Base-by-base conservation (phyloP, 805 yeast species). In the Ogataea neopini region DNA sequence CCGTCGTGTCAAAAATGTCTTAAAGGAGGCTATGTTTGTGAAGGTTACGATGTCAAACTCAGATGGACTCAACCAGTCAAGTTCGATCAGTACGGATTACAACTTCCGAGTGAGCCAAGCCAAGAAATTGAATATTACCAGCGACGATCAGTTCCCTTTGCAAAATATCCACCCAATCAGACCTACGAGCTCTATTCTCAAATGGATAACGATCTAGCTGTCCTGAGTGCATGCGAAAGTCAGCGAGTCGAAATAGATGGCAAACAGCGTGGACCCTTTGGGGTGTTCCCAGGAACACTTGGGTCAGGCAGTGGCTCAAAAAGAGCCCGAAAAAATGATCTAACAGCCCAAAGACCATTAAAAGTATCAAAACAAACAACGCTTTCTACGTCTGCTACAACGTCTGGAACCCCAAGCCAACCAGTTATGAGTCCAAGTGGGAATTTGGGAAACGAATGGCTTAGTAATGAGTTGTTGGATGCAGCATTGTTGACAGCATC, bases 31-130 rank as follows among this genome's bases (percentile, higher is more conserved):
- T 62, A 86, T 22, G 69, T 72, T 3, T 90, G 97, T 60, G 88
- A 84, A 23, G 97, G 96, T 0, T 90, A 89, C 60, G 87, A 81
- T 50, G 84, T 90, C 47, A 86, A 85, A 55, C 75, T 90, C 25
- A 70, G 90, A 50, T 90, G 96, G 96, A 74, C 78, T n/a, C 67
- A 66, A 11, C 86, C 88, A 0, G 64, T 79, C 3, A 66, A 66
- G 41, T 80, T 78, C 49, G 79, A 79, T 51, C 63, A 60, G 35
- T 74, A 68, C 47, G 83, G 83, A 0, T 55, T 57, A 22, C 76
- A 70, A 39, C 35, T 72, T 20, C 66, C 70, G 1, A 50, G 54
- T n/a, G 59, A 57, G 25, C 61, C 51, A 44, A 64, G 41, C 17
- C 68, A 64, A 39, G 80, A 74, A 38, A 49, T 57, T 1, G 84